Conservation (phyloP, 805 yeast genomes). For the Saturnispora quitensis region DNA sequence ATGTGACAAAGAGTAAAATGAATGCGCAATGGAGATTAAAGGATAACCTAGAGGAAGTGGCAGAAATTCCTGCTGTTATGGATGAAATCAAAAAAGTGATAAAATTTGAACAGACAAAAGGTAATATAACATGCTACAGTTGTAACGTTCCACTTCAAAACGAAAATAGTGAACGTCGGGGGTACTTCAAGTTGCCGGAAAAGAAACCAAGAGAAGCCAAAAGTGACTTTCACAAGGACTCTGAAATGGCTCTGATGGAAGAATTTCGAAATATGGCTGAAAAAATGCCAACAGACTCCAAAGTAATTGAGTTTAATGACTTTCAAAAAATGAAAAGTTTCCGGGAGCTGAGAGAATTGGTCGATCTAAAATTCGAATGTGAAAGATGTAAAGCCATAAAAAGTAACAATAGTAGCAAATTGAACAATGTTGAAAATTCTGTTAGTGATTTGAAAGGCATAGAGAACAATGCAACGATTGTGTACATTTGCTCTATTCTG, state of each 20-base stretch:
- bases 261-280: conserved; percentile 5
- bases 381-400: conserved; percentile 4
- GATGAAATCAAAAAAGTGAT: conserved; percentile 5
- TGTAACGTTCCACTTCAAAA: conserved; percentile 50
- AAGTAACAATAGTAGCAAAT: background rate
- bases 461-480: conserved; percentile 39
- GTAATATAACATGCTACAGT: conserved; percentile 32
- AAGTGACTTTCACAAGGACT: background rate
- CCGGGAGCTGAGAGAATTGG: background rate
- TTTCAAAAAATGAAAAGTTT: background rate
- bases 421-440: background rate
- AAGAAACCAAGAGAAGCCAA: background rate
- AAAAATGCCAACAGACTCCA: background rate
- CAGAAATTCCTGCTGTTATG: background rate
- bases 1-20: background rate
- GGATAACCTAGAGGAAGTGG: background rate
- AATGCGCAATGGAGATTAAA: background rate
- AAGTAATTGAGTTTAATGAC: background rate
- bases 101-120: background rate
- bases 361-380: conserved; percentile 3
- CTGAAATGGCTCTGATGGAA: conserved; percentile 1
- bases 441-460: conserved; percentile 26
- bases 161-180: conserved; percentile 26
- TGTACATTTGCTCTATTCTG: conserved; percentile 54
- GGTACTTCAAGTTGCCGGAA: conserved; percentile 28